Base-by-base conservation (phyloP, 768 basidiomycete genomes). In the Pseudohyphozyma bogoriensis region DNA sequence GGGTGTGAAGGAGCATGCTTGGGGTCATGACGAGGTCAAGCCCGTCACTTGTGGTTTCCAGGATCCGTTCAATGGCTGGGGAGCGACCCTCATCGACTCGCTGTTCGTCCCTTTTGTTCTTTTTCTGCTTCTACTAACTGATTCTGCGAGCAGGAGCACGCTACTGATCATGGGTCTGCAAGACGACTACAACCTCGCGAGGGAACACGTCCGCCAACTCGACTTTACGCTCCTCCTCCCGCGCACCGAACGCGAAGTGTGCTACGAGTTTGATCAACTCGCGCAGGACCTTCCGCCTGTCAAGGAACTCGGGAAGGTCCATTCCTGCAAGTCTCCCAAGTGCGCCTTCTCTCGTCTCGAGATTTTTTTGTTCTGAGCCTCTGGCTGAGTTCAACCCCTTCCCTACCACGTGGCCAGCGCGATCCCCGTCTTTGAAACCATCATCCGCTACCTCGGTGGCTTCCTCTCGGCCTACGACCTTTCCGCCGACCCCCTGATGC, bases 361-460 rank as follows among this genome's bases (percentile, higher is more conserved):
- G n/a, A n/a, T n/a, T n/a, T n/a, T n/a, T n/a, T n/a, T 29, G 9
- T 18, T 10, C 55, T 2, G 10, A 65, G 2, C 33, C 32, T 7
- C 54, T 68, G 5, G 69, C 68, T 50, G 31, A 42, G 18, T 40
- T n/a, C 4, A 53, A 66, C 24, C 61, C 58, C 52, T 40, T 2
- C 10, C 50, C 6, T 22, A 3, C 7, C 8, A 22, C 32, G 13
- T 4, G 11, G 20, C 6, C 50, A 51, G 50, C 32, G 39, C 52
- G 8, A 29, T 77, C 24, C 64, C 72, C 4, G 65, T 73, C 5
- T 78, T 78, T 59, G 77, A 78, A 62, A 77, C 75, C 10, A 73
- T 71, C 7, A 78, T 78, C 53, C 71, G 77, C 12, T 78, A 77
- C 54, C 72, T 78, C 44, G 77, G 77, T 22, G 75, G 76, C 16